Evolutionary conservation across 805 yeast genomes (phyloP).

Genomic region (Grigorovia jiainica): DNA sequence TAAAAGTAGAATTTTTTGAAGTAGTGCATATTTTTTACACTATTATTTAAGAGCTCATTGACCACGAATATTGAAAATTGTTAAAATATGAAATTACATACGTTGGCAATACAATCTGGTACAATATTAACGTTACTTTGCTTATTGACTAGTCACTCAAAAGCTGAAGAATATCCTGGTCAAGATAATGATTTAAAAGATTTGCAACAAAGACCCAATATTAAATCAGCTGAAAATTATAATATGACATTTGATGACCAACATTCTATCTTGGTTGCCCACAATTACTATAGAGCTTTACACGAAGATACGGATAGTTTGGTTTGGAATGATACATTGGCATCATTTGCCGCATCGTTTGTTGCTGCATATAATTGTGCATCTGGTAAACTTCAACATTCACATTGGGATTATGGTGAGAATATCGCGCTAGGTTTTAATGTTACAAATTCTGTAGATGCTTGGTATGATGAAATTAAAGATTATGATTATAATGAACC

Average conservation of each 20-base stretch:
- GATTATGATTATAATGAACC: slow-evolving; percentile 43
- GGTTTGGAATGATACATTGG: slow-evolving; percentile 40
- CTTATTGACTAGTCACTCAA: too few species aligned
- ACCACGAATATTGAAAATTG: too few species aligned
- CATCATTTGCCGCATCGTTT: slow-evolving; percentile 40
- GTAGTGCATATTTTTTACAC: too few species aligned
- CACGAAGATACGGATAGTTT: slow-evolving; percentile 25
- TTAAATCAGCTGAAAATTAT: too few species aligned
- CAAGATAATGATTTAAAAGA: too few species aligned
- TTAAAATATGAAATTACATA: too few species aligned
- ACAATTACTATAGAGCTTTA: slow-evolving; percentile 38
- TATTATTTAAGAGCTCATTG: too few species aligned
- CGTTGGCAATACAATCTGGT: too few species aligned
- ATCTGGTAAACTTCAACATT: slow-evolving; percentile 50
- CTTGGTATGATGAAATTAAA: slow-evolving; percentile 64
- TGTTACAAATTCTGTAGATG: slow-evolving; percentile 41
- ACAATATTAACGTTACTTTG: too few species aligned
- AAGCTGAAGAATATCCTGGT: too few species aligned
- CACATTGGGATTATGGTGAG: slow-evolving; percentile 58
- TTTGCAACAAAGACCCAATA: too few species aligned
- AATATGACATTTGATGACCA: neutral
- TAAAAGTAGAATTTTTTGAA: too few species aligned
- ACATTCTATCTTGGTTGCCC: neutral
- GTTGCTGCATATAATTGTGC: slow-evolving; percentile 43
- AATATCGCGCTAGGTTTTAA: slow-evolving; percentile 61